A percentile compares a stretch with the other conserved stretches of the same genome.
Evolutionary conservation across 176 grass and related monocot species (phyloP).

Genomic region (Puya raimondii): DNA sequence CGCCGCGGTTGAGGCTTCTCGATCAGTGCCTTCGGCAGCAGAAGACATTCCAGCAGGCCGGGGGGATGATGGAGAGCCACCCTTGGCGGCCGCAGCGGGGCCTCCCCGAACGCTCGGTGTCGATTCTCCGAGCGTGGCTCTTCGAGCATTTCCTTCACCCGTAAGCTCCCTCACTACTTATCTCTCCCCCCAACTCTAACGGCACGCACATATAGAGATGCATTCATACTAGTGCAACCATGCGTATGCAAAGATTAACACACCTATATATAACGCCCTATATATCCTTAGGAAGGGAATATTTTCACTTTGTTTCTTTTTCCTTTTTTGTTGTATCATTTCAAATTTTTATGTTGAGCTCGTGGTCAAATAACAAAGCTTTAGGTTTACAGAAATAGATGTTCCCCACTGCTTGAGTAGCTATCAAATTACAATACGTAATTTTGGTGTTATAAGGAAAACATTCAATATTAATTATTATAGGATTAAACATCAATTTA

Average conservation of each 20-base stretch:
- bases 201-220: neutral
- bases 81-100: constrained; percentile 79
- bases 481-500: too few relatives aligned
- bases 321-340: neutral
- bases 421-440: too few relatives aligned
- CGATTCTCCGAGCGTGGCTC: constrained; percentile 81
- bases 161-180: constrained; percentile 29
- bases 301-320: neutral
- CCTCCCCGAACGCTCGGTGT: constrained; percentile 70
- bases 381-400: too few relatives aligned
- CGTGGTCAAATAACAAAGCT: too few relatives aligned
- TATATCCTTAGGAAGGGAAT: too few relatives aligned
- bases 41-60: constrained; percentile 38
- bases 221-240: neutral
- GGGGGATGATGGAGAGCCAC: constrained; percentile 56
- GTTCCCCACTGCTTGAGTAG: too few relatives aligned
- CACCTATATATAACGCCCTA: too few relatives aligned
- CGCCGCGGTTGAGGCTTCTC: constrained; percentile 57
- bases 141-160: constrained; percentile 95
- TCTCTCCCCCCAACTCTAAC: constrained; percentile 4
- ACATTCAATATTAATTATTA: too few relatives aligned
- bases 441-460: too few relatives aligned
- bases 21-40: constrained; percentile 90
- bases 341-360: too few relatives aligned
- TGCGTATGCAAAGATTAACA: too few relatives aligned